phyloP scores from a whole-genome alignment of 2,329 filamentous ascomycete genomes.

The Blastomyces emzantsi region DNA sequence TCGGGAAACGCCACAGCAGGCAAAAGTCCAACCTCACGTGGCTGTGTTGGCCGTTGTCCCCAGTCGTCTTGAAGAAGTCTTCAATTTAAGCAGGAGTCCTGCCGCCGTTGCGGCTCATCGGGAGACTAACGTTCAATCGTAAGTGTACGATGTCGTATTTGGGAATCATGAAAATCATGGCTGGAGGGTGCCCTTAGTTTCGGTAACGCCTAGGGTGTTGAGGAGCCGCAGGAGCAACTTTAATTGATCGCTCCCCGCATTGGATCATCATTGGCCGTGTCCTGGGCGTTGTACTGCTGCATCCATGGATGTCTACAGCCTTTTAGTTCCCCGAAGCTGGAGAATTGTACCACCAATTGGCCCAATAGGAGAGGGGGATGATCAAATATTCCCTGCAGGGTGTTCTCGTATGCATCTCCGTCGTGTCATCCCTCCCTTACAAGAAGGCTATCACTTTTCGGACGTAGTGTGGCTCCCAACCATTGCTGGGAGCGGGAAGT shows the following conservation, averaged over 20 bases:
- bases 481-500: neutral
- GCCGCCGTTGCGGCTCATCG: constrained; percentile 8
- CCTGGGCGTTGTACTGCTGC: neutral
- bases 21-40: constrained; percentile 1
- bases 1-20: neutral
- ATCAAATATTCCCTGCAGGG: neutral
- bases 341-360: neutral
- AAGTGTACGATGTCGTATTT: constrained; percentile 6
- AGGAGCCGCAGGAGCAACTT: neutral
- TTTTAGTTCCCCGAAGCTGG: neutral
- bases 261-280: neutral
- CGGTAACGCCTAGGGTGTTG: neutral
- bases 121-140: constrained; percentile 5
- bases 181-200: neutral
- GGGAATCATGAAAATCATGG: constrained; percentile 11
- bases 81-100: neutral
- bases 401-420: neutral
- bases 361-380: neutral
- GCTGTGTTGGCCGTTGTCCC: neutral
- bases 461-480: neutral
- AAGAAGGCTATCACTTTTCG: neutral
- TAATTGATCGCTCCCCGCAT: constrained; percentile 1
- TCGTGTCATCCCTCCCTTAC: constrained; percentile 3
- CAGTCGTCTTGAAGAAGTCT: neutral
- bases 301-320: neutral